These are phyloP conservation scores for Aspergillus heteromorphus DNA, from an alignment of 495 filamentous ascomycete genomes.

Conservation along the genomic window DNA sequence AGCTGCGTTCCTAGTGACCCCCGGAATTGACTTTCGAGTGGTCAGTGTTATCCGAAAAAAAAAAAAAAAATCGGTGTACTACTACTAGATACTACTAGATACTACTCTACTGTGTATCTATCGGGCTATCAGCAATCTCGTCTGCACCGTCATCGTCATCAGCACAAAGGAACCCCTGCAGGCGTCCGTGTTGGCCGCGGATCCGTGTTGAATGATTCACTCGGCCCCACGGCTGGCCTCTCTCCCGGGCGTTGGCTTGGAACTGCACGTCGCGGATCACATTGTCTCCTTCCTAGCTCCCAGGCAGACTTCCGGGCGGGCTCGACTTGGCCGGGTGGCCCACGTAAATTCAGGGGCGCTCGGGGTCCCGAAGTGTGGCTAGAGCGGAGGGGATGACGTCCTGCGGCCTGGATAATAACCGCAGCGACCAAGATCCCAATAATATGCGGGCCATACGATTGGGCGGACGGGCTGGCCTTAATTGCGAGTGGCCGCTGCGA, in stretches of 20 bases:
- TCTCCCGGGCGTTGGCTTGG: not conserved
- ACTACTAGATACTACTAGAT: too few species aligned
- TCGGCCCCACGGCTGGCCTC: slow-evolving; percentile 13
- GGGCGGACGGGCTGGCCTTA: not conserved
- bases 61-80: too few species aligned
- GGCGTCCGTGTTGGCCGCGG: slow-evolving; percentile 21
- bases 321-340: not conserved
- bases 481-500: not conserved
- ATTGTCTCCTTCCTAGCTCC: not conserved
- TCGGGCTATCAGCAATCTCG: not conserved
- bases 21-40: not conserved
- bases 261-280: not conserved
- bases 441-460: not conserved
- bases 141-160: not conserved
- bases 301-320: not conserved
- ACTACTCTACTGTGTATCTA: too few species aligned
- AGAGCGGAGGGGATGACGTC: slow-evolving; percentile 1
- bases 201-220: slow-evolving; percentile 10
- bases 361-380: slow-evolving; percentile 1
- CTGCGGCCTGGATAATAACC: not conserved
- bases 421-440: not conserved
- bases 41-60: not conserved
- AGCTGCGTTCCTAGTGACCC: not conserved
- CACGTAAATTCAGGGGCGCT: slow-evolving; percentile 10
- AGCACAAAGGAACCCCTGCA: slow-evolving; percentile 9